A percentile compares a stretch with the other conserved stretches of the same genome.
Conservation (phyloP, 371 early-diverging fungal species). For the Apophysomyces elegans region DNA sequence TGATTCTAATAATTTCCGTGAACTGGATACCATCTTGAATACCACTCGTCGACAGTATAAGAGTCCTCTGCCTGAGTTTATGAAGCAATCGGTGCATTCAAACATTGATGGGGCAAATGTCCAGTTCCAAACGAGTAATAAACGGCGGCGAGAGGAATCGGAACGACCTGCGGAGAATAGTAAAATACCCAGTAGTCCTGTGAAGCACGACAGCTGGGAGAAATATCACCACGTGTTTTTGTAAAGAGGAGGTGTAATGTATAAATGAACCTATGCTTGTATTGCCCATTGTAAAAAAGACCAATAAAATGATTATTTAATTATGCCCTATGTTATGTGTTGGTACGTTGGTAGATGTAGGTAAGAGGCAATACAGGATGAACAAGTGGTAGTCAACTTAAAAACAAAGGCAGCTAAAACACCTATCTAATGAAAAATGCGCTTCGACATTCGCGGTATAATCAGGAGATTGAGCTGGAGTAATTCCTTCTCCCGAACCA, state of each 20-base stretch:
- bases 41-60: slow-evolving; percentile 33
- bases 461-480: too few species aligned
- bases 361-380: too few species aligned
- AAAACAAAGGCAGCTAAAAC: too few species aligned
- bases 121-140: slow-evolving; percentile 18
- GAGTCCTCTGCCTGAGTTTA: slow-evolving; percentile 21
- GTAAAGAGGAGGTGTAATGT: not conserved
- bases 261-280: too few species aligned
- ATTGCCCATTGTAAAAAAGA: too few species aligned
- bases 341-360: not conserved
- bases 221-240: slow-evolving; percentile 5
- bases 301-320: too few species aligned
- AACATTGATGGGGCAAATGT: slow-evolving; percentile 37
- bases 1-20: slow-evolving; percentile 41
- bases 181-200: not conserved
- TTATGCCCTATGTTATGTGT: too few species aligned
- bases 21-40: slow-evolving; percentile 35
- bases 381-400: too few species aligned
- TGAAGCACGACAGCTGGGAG: not conserved
- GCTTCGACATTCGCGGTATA: too few species aligned
- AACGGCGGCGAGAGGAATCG: slow-evolving; percentile 8
- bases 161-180: slow-evolving; percentile 1
- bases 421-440: too few species aligned
- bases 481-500: too few species aligned
- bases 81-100: slow-evolving; percentile 18